Base-by-base conservation (phyloP, 2,329 filamentous ascomycete species). In the Microthyrium microscopicum region DNA sequence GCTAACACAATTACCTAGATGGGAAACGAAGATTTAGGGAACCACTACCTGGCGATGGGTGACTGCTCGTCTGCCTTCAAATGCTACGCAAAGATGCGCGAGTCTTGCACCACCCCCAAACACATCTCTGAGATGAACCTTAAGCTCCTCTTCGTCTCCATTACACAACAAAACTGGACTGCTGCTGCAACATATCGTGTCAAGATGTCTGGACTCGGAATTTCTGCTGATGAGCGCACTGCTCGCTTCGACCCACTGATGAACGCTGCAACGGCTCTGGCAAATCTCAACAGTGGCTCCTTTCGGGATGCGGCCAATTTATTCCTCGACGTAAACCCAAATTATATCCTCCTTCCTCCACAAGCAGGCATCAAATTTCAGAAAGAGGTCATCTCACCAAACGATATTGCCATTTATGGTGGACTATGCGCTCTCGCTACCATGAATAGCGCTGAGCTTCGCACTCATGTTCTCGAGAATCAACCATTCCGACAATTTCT, bases 331-430 rank as follows among this genome's bases (percentile, higher is more conserved):
- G 68, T 70, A 1, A 70, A 80, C 24, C 61, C 67, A 11, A 43
- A 48, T 9, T 64, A 57, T 41, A 42, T 60, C 9, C 22, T 17
- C 12, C 53, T 48, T 9, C 34, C 45, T 17, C 41, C 54, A 2
- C 51, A 58, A n/a, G 49, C 64, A 39, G 52, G 60, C 47, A 50
- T 72, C 38, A 54, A 66, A 46, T 62, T 59, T 38, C 79, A 78
- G 52, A 78, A 73, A 40, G 70, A 80, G 33, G 66, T 92, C 18
- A 64, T 82, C 29, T 84, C 74, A 19, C 68, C 76, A 5, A 94
- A 94, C 49, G 89, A 98, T 46, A 63, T 98, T 16, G 87, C 89
- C 15, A 70, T 89, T 6, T 98, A 95, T 45, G 89, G 87, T 31
- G 85, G 82, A 4, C 70, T 98, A 17, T 77, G 87, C 42, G 82